Conservation (phyloP, 2,329 filamentous ascomycete genomes). For the Fusarium protoensiforme region DNA sequence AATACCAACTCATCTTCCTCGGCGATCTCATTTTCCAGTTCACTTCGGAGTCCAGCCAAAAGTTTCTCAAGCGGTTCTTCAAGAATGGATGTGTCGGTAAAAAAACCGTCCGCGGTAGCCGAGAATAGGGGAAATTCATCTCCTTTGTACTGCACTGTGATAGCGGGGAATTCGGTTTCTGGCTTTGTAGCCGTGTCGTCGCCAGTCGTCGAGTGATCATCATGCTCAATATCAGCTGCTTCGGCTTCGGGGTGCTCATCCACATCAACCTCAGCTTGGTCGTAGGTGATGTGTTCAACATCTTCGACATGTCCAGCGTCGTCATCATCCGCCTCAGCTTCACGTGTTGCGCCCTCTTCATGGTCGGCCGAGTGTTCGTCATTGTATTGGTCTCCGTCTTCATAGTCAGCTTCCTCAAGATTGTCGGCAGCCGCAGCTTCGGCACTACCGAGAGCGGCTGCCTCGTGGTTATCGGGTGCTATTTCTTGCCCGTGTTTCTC, state of each 20-base stretch:
- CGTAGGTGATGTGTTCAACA: slow-evolving; percentile 4
- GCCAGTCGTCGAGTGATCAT: slow-evolving; percentile 4
- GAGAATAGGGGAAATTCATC: slow-evolving; percentile 57
- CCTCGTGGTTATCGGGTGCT: slow-evolving; percentile 1
- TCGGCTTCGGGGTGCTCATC: slow-evolving; percentile 25
- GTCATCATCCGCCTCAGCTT: slow-evolving; percentile 1
- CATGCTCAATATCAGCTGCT: neutral
- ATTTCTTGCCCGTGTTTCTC: slow-evolving; percentile 15
- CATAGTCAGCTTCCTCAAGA: slow-evolving; percentile 20
- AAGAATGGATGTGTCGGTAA: slow-evolving; percentile 55
- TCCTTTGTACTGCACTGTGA: slow-evolving; percentile 56
- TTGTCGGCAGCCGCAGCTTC: slow-evolving; percentile 13
- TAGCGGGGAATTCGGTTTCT: slow-evolving; percentile 46
- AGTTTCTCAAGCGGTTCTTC: slow-evolving; percentile 58
- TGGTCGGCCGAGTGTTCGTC: slow-evolving; percentile 3
- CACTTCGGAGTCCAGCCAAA: slow-evolving; percentile 56
- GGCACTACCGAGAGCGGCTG: neutral
- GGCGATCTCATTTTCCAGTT: slow-evolving; percentile 58
- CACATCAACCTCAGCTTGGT: slow-evolving; percentile 6
- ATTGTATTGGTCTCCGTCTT: slow-evolving; percentile 10
- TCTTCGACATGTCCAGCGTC: slow-evolving; percentile 3
- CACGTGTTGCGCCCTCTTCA: slow-evolving; percentile 5
- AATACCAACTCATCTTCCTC: slow-evolving; percentile 61
- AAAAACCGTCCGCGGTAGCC: slow-evolving; percentile 53
- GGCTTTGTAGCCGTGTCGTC: slow-evolving; percentile 20